Percentiles rank a stretch among this genome's conserved stretches.
Conservation (phyloP, 1,284 basidiomycete species). For the Sporisorium sorghi region DNA sequence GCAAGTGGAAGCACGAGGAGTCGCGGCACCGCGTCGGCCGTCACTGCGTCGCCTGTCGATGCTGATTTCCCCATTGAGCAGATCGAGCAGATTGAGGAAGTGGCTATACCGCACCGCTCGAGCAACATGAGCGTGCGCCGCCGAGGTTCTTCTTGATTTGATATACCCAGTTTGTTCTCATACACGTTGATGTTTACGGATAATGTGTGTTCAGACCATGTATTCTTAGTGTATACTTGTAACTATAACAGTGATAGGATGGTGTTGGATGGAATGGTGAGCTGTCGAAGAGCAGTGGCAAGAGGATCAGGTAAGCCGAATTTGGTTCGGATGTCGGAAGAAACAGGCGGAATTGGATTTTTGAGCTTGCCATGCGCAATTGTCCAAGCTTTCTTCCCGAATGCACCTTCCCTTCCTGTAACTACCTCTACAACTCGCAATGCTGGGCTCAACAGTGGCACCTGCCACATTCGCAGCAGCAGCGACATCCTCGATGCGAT, state of each 20-base stretch:
- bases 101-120: conserved; percentile 16
- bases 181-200: not conserved
- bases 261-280: too few species aligned
- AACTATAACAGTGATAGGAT: not conserved
- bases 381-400: not conserved
- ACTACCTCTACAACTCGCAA: not conserved
- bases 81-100: conserved; percentile 22
- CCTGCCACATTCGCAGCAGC: conserved; percentile 1
- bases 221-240: not conserved
- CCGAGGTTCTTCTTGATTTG: not conserved
- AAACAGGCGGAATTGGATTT: not conserved
- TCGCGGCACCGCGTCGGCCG: conserved; percentile 13
- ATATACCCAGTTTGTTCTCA: not conserved
- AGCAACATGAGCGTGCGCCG: not conserved
- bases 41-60: conserved; percentile 30
- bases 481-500: conserved; percentile 19
- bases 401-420: not conserved
- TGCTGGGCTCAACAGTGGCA: conserved; percentile 13
- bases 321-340: not conserved
- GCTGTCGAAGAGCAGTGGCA: not conserved
- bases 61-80: conserved; percentile 25
- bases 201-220: not conserved
- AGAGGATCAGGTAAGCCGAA: not conserved
- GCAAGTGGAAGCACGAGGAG: conserved; percentile 29
- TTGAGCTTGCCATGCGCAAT: not conserved